Percentiles rank a stretch among this genome's conserved stretches.
phyloP scores from a whole-genome alignment of 2,329 filamentous ascomycete genomes.

The Cadophora sp. region DNA sequence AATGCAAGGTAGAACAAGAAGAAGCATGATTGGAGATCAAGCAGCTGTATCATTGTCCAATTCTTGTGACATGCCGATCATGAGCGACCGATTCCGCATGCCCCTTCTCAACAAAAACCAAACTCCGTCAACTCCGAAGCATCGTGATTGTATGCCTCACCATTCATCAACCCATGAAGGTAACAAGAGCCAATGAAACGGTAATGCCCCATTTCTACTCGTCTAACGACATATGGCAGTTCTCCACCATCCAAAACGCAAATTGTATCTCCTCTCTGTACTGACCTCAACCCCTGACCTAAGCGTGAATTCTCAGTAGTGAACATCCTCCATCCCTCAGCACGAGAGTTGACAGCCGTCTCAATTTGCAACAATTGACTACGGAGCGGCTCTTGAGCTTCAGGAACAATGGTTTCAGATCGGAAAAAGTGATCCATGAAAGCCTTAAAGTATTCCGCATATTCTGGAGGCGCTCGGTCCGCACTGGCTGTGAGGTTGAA shows the following conservation, averaged over 20 bases:
- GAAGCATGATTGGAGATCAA: too few species aligned
- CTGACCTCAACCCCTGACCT: neutral
- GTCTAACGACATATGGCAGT: neutral
- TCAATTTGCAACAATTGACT: neutral
- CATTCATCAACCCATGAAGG: constrained; percentile 6
- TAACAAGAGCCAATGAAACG: constrained; percentile 1
- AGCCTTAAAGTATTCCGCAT: neutral
- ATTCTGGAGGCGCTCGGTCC: constrained; percentile 4
- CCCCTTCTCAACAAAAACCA: neutral
- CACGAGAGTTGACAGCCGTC: neutral
- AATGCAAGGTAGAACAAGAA: too few species aligned
- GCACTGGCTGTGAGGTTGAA: neutral
- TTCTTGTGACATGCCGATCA: too few species aligned
- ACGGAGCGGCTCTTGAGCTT: neutral
- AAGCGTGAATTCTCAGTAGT: neutral
- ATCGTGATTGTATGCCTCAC: neutral
- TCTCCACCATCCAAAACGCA: constrained; percentile 4
- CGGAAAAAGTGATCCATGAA: neutral
- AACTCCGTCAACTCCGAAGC: neutral
- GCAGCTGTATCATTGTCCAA: too few species aligned
- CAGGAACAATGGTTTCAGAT: neutral
- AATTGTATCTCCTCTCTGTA: neutral
- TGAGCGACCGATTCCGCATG: too few species aligned
- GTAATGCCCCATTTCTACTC: neutral
- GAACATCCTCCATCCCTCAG: neutral